Percentiles rank a stretch among this genome's conserved stretches.
Evolutionary conservation across 345 rosid species (phyloP).

Genomic region (Cardiospermum halicacabum): DNA sequence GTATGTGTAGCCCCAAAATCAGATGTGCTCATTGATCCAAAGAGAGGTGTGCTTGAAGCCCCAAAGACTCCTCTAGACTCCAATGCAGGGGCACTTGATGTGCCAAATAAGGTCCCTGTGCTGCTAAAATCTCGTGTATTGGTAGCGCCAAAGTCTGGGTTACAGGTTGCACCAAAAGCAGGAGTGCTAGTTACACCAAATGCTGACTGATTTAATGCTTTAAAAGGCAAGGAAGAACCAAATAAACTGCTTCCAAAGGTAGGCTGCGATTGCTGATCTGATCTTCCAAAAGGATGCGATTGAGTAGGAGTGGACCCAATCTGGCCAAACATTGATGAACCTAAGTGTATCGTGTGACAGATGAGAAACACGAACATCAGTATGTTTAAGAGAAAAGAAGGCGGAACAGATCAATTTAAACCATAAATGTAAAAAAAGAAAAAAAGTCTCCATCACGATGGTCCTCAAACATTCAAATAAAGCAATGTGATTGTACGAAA

Average conservation of each 20-base stretch:
- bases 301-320: constrained; percentile 64
- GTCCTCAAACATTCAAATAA: neutral
- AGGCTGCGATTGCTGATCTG: constrained; percentile 67
- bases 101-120: constrained; percentile 34
- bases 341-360: constrained; percentile 27
- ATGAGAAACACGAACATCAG: neutral
- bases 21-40: too few relatives aligned
- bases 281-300: constrained; percentile 56
- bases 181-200: constrained; percentile 48
- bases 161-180: constrained; percentile 49
- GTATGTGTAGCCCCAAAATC: too few relatives aligned
- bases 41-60: constrained; percentile 23
- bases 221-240: constrained; percentile 66
- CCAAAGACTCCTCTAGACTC: too few relatives aligned
- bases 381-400: neutral
- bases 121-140: constrained; percentile 16
- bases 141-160: constrained; percentile 40
- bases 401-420: neutral
- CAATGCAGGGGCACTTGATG: constrained; percentile 20
- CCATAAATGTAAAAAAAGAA: neutral
- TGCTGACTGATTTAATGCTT: constrained; percentile 50
- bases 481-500: neutral
- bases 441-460: neutral
- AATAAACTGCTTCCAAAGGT: constrained; percentile 61
- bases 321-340: constrained; percentile 68